These are phyloP conservation scores for Fagus sylvatica DNA, from an alignment of 306 rosid genomes.

Conservation along the genomic window DNA sequence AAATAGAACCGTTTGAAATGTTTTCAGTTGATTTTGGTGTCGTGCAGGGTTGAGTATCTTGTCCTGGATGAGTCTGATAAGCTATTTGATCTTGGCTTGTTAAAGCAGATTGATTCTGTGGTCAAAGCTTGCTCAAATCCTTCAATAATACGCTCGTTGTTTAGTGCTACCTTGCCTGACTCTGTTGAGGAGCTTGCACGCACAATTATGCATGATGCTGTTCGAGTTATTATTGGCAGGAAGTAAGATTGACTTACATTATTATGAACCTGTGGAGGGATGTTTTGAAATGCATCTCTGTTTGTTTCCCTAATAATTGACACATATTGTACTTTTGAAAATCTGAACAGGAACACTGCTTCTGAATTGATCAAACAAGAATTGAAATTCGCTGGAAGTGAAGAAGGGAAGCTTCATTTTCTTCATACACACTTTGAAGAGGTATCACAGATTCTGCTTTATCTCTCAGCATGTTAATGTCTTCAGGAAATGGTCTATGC, in stretches of 20 bases:
- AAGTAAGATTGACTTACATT: constrained; percentile 56
- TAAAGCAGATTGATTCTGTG: constrained; percentile 79
- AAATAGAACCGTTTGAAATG: constrained; percentile 1
- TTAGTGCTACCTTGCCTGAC: constrained; percentile 97
- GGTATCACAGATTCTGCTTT: constrained; percentile 41
- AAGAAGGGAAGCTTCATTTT: constrained; percentile 88
- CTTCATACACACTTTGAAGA: constrained; percentile 90
- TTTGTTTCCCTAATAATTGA: constrained; percentile 10
- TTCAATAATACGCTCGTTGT: constrained; percentile 75
- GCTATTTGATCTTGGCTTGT: constrained; percentile 81
- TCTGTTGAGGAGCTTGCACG: constrained; percentile 91
- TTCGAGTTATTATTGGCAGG: constrained; percentile 89
- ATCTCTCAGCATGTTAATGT: background rate
- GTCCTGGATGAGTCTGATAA: constrained; percentile 97
- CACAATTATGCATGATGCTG: constrained; percentile 94
- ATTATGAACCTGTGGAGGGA: constrained; percentile 17
- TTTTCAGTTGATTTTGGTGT: constrained; percentile 26
- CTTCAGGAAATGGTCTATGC: background rate
- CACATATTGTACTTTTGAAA: constrained; percentile 21
- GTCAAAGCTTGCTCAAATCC: constrained; percentile 96
- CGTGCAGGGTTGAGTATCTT: constrained; percentile 80
- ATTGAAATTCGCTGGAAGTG: constrained; percentile 86
- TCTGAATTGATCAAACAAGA: constrained; percentile 82
- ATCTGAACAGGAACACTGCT: constrained; percentile 79
- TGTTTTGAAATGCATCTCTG: background rate